These are phyloP conservation scores for Zarea fungicola DNA, from an alignment of 2,329 filamentous ascomycete species.

Conservation along the genomic window DNA sequence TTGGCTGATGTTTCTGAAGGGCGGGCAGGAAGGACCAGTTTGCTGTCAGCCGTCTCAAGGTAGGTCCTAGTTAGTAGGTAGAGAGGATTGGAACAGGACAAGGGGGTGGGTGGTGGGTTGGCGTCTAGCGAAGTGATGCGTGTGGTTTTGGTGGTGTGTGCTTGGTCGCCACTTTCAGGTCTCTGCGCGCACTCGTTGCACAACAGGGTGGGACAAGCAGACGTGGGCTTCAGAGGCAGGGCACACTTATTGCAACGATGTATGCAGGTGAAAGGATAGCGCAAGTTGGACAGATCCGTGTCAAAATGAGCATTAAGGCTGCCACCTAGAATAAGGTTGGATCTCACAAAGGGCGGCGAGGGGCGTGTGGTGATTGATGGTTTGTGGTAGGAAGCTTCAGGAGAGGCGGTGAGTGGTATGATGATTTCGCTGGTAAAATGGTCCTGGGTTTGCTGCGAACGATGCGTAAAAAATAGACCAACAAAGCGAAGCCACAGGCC, in stretches of 20 bases:
- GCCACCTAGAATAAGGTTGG: background rate
- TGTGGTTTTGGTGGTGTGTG: background rate
- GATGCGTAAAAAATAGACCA: no score
- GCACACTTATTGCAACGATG: background rate
- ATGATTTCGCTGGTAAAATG: background rate
- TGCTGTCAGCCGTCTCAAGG: no score
- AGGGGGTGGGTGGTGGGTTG: slow-evolving; percentile 2
- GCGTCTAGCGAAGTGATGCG: background rate
- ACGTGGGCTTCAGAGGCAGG: no score
- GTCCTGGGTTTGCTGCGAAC: background rate
- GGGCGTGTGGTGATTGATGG: background rate
- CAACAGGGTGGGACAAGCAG: no score
- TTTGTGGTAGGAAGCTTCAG: background rate
- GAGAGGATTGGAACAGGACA: background rate
- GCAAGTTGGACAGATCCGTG: slow-evolving; percentile 1
- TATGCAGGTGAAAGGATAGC: background rate
- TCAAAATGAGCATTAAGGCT: background rate
- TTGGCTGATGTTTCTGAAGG: no score
- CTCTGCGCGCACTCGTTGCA: background rate
- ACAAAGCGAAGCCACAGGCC: no score
- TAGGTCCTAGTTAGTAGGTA: slow-evolving; percentile 2
- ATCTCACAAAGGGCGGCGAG: background rate
- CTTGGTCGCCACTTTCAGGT: slow-evolving; percentile 1
- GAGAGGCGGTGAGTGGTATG: slow-evolving; percentile 1
- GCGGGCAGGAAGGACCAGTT: no score